Percentiles rank a stretch among this genome's conserved stretches.
These are phyloP conservation scores for Dichotomocladium elegans DNA, from an alignment of 371 early-diverging fungal species.

Conservation along the genomic window DNA sequence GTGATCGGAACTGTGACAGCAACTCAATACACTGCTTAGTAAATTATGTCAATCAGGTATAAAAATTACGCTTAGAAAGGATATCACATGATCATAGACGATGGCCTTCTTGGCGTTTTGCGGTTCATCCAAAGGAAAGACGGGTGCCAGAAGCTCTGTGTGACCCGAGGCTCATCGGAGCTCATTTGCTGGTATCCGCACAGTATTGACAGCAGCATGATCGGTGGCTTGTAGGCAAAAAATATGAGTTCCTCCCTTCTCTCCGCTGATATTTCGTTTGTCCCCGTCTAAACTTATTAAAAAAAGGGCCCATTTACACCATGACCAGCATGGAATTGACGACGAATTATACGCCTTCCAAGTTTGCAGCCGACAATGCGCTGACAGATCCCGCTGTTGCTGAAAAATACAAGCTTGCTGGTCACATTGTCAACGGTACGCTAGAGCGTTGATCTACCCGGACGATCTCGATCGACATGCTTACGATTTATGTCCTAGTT, in stretches of 20 bases:
- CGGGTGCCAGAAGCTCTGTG: not conserved
- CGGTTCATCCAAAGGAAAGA: too few species aligned
- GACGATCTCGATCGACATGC: not conserved
- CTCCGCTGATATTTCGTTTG: not conserved
- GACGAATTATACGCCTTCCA: slow-evolving; percentile 36
- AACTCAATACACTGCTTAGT: too few species aligned
- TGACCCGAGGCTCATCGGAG: not conserved
- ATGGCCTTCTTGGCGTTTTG: too few species aligned
- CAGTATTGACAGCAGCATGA: too few species aligned
- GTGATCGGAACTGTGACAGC: too few species aligned
- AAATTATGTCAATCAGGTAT: too few species aligned
- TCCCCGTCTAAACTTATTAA: not conserved
- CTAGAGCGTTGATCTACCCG: not conserved
- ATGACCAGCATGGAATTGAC: not conserved
- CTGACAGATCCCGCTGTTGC: slow-evolving; percentile 59
- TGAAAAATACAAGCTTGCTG: slow-evolving; percentile 80
- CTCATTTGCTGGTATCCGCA: not conserved
- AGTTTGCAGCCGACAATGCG: slow-evolving; percentile 64
- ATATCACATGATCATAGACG: too few species aligned
- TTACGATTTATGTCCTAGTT: slow-evolving; percentile 9
- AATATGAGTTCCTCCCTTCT: not conserved
- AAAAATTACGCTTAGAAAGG: too few species aligned
- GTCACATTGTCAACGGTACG: slow-evolving; percentile 75
- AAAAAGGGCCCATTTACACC: not conserved
- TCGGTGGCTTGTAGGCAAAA: not conserved